Evolutionary conservation across 768 basidiomycete species (phyloP).

Genomic region (Wakefieldia striispora): DNA sequence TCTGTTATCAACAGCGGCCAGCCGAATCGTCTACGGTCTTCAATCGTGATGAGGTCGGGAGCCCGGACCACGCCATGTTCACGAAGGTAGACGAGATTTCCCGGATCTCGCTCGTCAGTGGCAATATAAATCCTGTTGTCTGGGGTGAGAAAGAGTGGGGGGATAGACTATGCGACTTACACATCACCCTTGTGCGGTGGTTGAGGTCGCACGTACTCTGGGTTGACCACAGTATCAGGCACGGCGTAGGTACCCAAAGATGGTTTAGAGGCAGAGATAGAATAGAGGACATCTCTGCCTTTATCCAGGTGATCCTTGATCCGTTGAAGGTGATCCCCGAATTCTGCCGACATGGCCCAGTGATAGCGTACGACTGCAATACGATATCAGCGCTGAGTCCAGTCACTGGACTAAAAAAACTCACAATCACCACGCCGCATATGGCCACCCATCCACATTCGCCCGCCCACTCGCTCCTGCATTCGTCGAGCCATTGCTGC

Average conservation of each 20-base stretch:
- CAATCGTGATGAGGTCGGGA: conserved; percentile 40
- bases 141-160: conserved; percentile 4
- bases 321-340: conserved; percentile 37
- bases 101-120: conserved; percentile 42
- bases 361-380: conserved; percentile 28
- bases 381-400: background rate
- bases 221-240: conserved; percentile 19
- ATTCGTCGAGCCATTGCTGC: conserved; percentile 33
- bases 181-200: conserved; percentile 20
- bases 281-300: conserved; percentile 20
- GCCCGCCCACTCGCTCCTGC: conserved; percentile 27
- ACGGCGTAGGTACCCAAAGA: conserved; percentile 21
- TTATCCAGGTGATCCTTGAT: conserved; percentile 27
- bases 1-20: conserved; percentile 45
- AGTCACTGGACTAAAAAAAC: conserved; percentile 1
- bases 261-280: conserved; percentile 8
- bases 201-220: conserved; percentile 11
- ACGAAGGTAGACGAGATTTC: conserved; percentile 33
- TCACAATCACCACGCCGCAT: conserved; percentile 46
- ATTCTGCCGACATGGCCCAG: conserved; percentile 37
- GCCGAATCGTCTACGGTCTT: conserved; percentile 41
- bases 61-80: conserved; percentile 39
- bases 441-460: conserved; percentile 42
- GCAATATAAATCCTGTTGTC: conserved; percentile 33
- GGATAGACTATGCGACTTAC: conserved; percentile 11